Percentiles rank a stretch among this genome's conserved stretches.
These are phyloP conservation scores for Dendrobium chrysotoxum DNA, from an alignment of 106 monocot species.

Conservation along the genomic window DNA sequence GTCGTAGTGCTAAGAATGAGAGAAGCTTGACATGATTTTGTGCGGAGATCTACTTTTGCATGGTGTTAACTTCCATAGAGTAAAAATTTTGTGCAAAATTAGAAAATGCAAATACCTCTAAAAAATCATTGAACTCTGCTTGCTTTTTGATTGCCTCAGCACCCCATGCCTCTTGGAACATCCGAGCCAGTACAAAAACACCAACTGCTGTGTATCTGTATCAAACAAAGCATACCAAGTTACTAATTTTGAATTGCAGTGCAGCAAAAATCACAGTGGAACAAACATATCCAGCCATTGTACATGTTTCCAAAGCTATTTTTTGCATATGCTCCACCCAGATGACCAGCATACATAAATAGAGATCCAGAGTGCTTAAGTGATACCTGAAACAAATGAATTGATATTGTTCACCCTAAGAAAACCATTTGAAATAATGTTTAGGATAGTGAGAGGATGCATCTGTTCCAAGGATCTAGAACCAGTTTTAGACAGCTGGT, in stretches of 20 bases:
- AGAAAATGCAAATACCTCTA: slow-evolving; percentile 53
- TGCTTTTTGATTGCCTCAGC: slow-evolving; percentile 57
- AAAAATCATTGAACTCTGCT: slow-evolving; percentile 79
- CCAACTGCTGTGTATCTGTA: slow-evolving; percentile 97
- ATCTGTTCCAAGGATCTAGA: not conserved
- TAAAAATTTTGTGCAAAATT: not conserved
- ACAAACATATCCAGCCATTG: slow-evolving; percentile 1
- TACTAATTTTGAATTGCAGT: slow-evolving; percentile 1
- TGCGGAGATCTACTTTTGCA: not conserved
- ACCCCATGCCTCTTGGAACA: slow-evolving; percentile 91
- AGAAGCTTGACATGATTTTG: not conserved
- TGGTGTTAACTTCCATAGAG: not conserved
- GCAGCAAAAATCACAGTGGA: slow-evolving; percentile 2
- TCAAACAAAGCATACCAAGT: slow-evolving; percentile 12
- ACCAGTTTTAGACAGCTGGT: not conserved
- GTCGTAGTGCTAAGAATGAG: not conserved
- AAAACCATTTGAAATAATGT: not conserved
- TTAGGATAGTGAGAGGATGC: not conserved
- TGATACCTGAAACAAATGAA: slow-evolving; percentile 55
- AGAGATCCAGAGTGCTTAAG: slow-evolving; percentile 98
- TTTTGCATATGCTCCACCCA: slow-evolving; percentile 98
- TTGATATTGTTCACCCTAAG: not conserved
- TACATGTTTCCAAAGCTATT: slow-evolving; percentile 99
- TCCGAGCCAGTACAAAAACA: slow-evolving; percentile 88
- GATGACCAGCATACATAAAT: slow-evolving; percentile 99